Evolutionary conservation across 371 early-diverging fungal species (phyloP), one percentile per base, ranked within the genome.

Genomic region (Choanephora cucurbitarum): DNA sequence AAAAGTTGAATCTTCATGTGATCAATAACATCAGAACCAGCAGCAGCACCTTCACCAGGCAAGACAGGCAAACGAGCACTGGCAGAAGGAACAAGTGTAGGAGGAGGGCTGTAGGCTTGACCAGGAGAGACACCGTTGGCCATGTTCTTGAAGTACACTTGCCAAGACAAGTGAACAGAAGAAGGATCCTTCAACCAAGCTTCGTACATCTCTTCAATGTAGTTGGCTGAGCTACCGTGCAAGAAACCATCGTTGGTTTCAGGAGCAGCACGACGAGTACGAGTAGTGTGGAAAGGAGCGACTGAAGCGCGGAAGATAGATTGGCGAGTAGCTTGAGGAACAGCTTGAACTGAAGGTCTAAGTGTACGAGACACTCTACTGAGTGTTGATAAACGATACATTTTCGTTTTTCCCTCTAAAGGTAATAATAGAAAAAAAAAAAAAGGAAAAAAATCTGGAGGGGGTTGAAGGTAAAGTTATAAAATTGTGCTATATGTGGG

Each of bases 1-100:
- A 98, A 70, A n/a, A 97, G 86, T 81, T 98, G 97, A 46, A 98
- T 89, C 81, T 98, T 98, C 87, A 97, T 86, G 72, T 97, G 97
- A 77, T 97, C 97, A 74, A 92, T 82, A 44, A 96, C 89, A 51
- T 91, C 91, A 33, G 70, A 64, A 22, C 24, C 50, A 45, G 57
- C 53, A 21, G 57, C 58, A 21, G 71, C 44, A 19, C 64, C 64
- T 3, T 66, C 66, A 51, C 72, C 74, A 21, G 84, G 83, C 32
- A 88, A 64, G 19, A 71, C 76, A 31, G 91, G 82, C 11, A 87
- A 79, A 63, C 84, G 86, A 44, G 87, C 87, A 52, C 83, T 81
- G 22, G 79, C 80, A 33, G 86, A 79, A 9, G 91, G 83, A 22
- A 88, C 84, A 37, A 94, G 78, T 22, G 85, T 90, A 15, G 94